A percentile compares a stretch with the other conserved stretches of the same genome.
Evolutionary conservation across 2,329 filamentous ascomycete species (phyloP).

Genomic region (Fusarium nanum): DNA sequence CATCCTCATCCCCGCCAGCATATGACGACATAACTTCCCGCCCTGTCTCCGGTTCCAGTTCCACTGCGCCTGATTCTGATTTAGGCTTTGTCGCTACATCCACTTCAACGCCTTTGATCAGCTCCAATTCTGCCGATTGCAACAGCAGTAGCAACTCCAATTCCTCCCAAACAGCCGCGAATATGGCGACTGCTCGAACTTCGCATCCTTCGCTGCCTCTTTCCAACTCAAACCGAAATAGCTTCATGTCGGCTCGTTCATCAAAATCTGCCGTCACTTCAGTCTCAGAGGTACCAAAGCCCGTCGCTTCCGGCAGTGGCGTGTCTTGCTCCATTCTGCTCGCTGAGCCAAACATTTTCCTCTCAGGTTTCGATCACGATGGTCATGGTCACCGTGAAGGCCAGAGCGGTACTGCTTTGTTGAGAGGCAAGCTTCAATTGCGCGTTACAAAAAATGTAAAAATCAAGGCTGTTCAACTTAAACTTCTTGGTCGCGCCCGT

Average conservation of each 20-base stretch:
- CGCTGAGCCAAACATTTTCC: conserved; percentile 82
- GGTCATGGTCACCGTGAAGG: conserved; percentile 65
- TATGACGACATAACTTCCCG: conserved; percentile 47
- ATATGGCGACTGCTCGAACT: conserved; percentile 39
- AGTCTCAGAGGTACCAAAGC: conserved; percentile 72
- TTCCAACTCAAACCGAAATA: conserved; percentile 57
- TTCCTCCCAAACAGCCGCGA: conserved; percentile 34
- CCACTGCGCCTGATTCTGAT: conserved; percentile 44
- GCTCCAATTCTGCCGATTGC: conserved; percentile 33
- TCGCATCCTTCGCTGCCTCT: conserved; percentile 36
- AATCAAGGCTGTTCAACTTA: conserved; percentile 89
- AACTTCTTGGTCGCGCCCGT: conserved; percentile 83
- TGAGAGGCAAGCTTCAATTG: conserved; percentile 85
- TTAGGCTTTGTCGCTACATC: conserved; percentile 34
- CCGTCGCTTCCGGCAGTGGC: conserved; percentile 81
- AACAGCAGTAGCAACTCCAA: conserved; percentile 19
- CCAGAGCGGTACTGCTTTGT: conserved; percentile 79
- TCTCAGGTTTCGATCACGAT: conserved; percentile 82
- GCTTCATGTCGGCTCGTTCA: conserved; percentile 63
- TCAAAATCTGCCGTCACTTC: conserved; percentile 64
- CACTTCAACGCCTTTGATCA: conserved; percentile 35
- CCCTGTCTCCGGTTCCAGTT: conserved; percentile 29
- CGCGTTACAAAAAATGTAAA: conserved; percentile 90
- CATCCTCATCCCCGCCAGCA: conserved; percentile 44
- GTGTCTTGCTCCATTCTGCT: conserved; percentile 78